These are phyloP conservation scores for Periconia digitata DNA, from an alignment of 2,329 filamentous ascomycete genomes.

Conservation along the genomic window DNA sequence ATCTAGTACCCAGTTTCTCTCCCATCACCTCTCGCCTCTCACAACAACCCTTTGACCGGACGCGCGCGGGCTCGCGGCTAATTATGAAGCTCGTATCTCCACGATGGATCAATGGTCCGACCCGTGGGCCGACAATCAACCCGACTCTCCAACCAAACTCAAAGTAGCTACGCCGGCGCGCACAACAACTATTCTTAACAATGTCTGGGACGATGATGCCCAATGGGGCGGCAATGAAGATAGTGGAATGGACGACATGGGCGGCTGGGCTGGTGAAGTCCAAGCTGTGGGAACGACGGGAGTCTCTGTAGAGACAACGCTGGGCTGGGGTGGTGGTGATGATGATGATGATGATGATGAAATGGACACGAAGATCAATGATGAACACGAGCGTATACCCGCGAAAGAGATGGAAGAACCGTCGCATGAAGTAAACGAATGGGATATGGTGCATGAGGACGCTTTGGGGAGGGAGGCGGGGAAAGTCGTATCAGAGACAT, in stretches of 20 bases:
- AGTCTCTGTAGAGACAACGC: background rate
- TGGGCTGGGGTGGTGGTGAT: slow-evolving; percentile 4
- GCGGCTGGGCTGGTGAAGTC: slow-evolving; percentile 26
- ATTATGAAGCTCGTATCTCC: slow-evolving; percentile 38
- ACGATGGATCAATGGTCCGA: slow-evolving; percentile 47
- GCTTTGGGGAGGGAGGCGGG: slow-evolving; percentile 5
- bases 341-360: too few species aligned
- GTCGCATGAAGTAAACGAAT: slow-evolving; percentile 4
- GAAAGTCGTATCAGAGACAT: slow-evolving; percentile 18
- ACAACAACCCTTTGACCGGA: background rate
- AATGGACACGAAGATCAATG: background rate
- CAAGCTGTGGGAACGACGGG: slow-evolving; percentile 3
- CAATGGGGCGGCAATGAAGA: slow-evolving; percentile 37
- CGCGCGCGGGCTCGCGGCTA: slow-evolving; percentile 13
- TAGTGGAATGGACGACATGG: slow-evolving; percentile 29
- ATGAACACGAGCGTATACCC: slow-evolving; percentile 6
- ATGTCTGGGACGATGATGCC: slow-evolving; percentile 39
- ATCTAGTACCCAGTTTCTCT: background rate
- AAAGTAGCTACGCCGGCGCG: slow-evolving; percentile 21
- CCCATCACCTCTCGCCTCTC: background rate
- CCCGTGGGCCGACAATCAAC: slow-evolving; percentile 43
- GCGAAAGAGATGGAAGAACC: background rate
- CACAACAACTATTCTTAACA: slow-evolving; percentile 19
- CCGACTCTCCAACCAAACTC: slow-evolving; percentile 20
- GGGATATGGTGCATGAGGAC: slow-evolving; percentile 14